Percentiles rank a stretch among this genome's conserved stretches.
Conservation (phyloP, 1,284 basidiomycete species). For the Apiotrichum sp. region DNA sequence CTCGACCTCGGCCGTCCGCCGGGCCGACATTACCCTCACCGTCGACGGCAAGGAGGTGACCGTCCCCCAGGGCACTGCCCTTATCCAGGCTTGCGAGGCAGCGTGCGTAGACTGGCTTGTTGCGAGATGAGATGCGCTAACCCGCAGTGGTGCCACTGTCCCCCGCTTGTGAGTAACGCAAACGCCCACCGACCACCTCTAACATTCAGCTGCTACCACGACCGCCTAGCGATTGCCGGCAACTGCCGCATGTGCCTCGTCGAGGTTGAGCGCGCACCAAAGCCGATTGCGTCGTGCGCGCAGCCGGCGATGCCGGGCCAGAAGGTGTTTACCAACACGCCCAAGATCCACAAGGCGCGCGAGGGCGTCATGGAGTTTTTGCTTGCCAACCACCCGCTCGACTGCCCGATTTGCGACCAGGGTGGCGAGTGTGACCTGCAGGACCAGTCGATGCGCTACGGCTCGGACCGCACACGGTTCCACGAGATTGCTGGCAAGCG, state of each 20-base stretch:
- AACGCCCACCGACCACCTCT: neutral
- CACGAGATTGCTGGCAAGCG: conserved; percentile 98
- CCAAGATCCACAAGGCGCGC: conserved; percentile 81
- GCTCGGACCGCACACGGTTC: conserved; percentile 93
- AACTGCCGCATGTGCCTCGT: conserved; percentile 99
- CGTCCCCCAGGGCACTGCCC: conserved; percentile 78
- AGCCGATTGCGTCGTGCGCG: conserved; percentile 73
- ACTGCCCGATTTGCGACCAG: conserved; percentile 98
- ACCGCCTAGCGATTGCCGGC: conserved; percentile 76
- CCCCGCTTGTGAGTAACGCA: conserved; percentile 35
- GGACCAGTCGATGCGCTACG: conserved; percentile 99
- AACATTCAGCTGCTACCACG: conserved; percentile 50
- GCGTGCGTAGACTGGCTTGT: conserved; percentile 20
- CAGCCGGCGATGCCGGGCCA: conserved; percentile 98
- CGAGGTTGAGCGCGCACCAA: conserved; percentile 82
- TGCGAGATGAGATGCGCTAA: neutral
- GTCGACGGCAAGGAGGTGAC: conserved; percentile 91
- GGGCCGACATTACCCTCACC: conserved; percentile 78
- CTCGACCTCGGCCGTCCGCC: conserved; percentile 47
- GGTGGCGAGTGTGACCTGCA: conserved; percentile 98
- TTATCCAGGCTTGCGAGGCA: conserved; percentile 82
- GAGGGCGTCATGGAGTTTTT: conserved; percentile 99
- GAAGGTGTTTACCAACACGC: conserved; percentile 93
- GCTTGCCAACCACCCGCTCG: conserved; percentile 92
- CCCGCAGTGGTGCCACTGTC: conserved; percentile 24